These are phyloP conservation scores for Helotiales sp. DNA, from an alignment of 2,329 filamentous ascomycete species.

Conservation along the genomic window DNA sequence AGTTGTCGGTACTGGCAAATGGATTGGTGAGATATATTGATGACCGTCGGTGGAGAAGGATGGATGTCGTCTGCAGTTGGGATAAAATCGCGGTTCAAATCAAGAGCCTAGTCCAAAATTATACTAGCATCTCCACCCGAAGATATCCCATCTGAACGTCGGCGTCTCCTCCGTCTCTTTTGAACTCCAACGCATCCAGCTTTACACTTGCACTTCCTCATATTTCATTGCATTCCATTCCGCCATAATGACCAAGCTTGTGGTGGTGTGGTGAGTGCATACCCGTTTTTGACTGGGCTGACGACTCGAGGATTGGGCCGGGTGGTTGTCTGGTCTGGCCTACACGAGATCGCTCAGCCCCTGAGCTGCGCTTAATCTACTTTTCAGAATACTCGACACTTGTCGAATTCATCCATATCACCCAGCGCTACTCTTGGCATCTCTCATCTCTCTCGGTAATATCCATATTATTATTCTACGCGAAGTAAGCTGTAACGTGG, in stretches of 20 bases:
- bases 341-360: background rate
- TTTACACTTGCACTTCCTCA: too few species aligned
- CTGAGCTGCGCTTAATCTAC: background rate
- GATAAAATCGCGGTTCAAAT: background rate
- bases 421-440: background rate
- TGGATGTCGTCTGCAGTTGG: slow-evolving; percentile 1
- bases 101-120: background rate
- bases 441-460: background rate
- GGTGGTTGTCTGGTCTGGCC: background rate
- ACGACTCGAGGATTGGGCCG: background rate
- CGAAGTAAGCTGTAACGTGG: background rate
- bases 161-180: too few species aligned
- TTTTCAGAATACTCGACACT: background rate
- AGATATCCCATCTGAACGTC: too few species aligned
- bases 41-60: background rate
- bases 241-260: background rate
- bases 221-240: background rate
- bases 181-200: too few species aligned
- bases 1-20: background rate
- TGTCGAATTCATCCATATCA: slow-evolving; percentile 15
- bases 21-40: background rate
- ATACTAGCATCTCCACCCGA: too few species aligned
- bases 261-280: background rate
- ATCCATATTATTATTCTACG: slow-evolving; percentile 1
- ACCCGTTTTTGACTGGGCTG: background rate